Conservation (phyloP, 495 filamentous ascomycete genomes). For the Xylaria telfairii region DNA sequence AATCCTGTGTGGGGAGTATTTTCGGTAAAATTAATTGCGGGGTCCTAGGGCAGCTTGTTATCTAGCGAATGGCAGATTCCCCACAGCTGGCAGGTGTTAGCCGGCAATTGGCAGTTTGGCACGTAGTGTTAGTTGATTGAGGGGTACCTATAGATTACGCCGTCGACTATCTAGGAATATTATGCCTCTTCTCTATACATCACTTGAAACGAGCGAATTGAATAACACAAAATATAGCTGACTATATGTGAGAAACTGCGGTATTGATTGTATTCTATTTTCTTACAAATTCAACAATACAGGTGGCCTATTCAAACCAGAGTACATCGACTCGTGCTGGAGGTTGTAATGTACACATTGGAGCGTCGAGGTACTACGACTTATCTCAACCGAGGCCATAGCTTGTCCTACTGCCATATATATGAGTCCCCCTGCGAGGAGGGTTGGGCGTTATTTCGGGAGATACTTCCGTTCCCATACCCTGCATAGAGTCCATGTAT, state of each 20-base stretch:
- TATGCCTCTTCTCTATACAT: no score
- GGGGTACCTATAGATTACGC: no score
- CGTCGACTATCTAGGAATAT: no score
- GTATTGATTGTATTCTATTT: neutral
- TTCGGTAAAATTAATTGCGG: constrained; percentile 35
- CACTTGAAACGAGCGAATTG: neutral
- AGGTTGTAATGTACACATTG: neutral
- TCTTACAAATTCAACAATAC: constrained; percentile 23
- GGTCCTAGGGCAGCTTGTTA: constrained; percentile 34
- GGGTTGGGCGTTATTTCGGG: neutral
- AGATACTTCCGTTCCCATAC: neutral
- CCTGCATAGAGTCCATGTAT: constrained; percentile 8
- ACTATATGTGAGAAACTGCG: neutral
- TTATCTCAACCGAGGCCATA: constrained; percentile 2
- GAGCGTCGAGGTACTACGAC: neutral
- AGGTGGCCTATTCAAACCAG: neutral
- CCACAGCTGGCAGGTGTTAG: neutral
- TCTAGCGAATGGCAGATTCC: neutral
- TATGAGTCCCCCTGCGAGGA: neutral
- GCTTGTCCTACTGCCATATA: constrained; percentile 9
- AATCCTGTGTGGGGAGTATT: constrained; percentile 40
- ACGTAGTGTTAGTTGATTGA: no score
- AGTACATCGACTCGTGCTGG: neutral
- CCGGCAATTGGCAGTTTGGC: neutral
- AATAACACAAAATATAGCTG: neutral